Percentiles rank a stretch among this genome's conserved stretches.
These are phyloP conservation scores for Berberis thunbergii DNA, from an alignment of 164 flowering plant species.

Conservation along the genomic window DNA sequence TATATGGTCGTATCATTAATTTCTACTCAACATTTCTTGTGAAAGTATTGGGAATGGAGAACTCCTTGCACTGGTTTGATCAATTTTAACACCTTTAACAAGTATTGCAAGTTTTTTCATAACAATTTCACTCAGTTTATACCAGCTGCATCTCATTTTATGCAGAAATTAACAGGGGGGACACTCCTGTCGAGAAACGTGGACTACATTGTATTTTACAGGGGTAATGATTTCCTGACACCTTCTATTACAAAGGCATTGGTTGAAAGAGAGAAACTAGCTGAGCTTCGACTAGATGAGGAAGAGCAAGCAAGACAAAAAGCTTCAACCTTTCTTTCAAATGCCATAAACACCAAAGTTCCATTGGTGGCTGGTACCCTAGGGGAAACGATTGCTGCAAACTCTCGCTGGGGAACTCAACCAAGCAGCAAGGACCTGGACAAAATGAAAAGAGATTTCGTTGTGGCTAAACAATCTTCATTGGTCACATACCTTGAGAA, in stretches of 20 bases:
- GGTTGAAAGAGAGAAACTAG: slow-evolving; percentile 43
- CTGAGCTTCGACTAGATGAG: slow-evolving; percentile 44
- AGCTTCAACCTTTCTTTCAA: slow-evolving; percentile 29
- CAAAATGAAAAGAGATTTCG: slow-evolving; percentile 54
- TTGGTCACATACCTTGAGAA: slow-evolving; percentile 50
- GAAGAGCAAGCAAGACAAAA: slow-evolving; percentile 64
- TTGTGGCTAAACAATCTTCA: slow-evolving; percentile 49
- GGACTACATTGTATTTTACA: slow-evolving; percentile 78
- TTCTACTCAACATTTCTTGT: too few species aligned
- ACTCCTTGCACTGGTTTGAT: neutral
- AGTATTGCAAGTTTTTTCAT: neutral
- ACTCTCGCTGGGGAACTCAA: slow-evolving; percentile 63
- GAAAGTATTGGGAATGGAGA: neutral
- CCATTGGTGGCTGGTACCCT: slow-evolving; percentile 86
- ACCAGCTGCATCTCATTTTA: slow-evolving; percentile 9
- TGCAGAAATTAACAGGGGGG: slow-evolving; percentile 88
- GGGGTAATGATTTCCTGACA: slow-evolving; percentile 89
- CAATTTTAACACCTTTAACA: neutral
- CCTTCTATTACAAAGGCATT: slow-evolving; percentile 45
- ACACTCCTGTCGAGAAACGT: slow-evolving; percentile 80
- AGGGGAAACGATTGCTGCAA: slow-evolving; percentile 75
- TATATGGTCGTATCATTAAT: too few species aligned
- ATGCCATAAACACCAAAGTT: slow-evolving; percentile 25
- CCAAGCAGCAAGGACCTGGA: slow-evolving; percentile 44
- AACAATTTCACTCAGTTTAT: neutral